Evolutionary conservation across 2,329 filamentous ascomycete species (phyloP).

Genomic region (Dothideomycetes sp.): DNA sequence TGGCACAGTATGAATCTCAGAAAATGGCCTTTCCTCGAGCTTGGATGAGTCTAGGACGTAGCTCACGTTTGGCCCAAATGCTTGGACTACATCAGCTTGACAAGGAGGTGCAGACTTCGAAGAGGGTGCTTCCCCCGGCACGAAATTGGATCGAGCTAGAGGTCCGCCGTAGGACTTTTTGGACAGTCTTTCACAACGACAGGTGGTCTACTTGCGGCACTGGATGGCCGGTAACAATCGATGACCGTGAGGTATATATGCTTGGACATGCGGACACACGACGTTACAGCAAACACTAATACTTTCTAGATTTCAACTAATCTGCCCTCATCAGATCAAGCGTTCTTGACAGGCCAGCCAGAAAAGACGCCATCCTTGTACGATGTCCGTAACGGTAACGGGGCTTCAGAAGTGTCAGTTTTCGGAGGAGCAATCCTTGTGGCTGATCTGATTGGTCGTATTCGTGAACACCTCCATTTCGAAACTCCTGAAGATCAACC

Average conservation of each 20-base stretch:
- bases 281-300: too few species aligned
- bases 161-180: conserved; percentile 83
- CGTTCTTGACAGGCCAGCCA: conserved; percentile 68
- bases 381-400: conserved; percentile 58
- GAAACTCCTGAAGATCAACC: conserved; percentile 69
- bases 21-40: conserved; percentile 95
- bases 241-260: conserved; percentile 51
- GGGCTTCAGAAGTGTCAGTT: conserved; percentile 60
- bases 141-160: conserved; percentile 91
- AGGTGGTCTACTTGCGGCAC: conserved; percentile 93
- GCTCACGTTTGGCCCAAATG: conserved; percentile 77
- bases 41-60: conserved; percentile 82
- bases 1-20: conserved; percentile 85
- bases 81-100: conserved; percentile 84
- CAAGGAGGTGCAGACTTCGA: conserved; percentile 72
- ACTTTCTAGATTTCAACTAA: conserved; percentile 56
- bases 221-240: conserved; percentile 90
- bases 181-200: conserved; percentile 85
- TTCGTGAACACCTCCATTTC: conserved; percentile 81
- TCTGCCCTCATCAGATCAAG: conserved; percentile 72
- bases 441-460: conserved; percentile 79
- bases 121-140: conserved; percentile 75
- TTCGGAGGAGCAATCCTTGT: conserved; percentile 77
- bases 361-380: conserved; percentile 59
- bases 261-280: neutral